These are phyloP conservation scores for Penicillium sp. DNA, from an alignment of 2,329 filamentous ascomycete species.

Conservation along the genomic window DNA sequence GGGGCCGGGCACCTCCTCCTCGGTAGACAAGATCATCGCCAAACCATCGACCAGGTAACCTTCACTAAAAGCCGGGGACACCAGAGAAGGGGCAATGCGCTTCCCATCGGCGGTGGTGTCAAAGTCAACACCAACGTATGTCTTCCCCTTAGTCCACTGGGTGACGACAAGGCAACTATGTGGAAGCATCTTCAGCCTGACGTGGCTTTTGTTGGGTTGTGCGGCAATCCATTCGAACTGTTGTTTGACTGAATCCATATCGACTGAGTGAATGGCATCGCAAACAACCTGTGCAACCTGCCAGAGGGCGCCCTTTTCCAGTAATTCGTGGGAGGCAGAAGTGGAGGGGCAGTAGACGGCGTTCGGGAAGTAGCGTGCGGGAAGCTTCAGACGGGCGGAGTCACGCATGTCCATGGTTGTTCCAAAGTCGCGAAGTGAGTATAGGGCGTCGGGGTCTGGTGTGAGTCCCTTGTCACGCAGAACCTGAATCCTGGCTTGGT, in stretches of 20 bases:
- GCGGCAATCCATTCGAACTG: slow-evolving; percentile 5
- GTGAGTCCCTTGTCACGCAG: background rate
- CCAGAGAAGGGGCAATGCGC: background rate
- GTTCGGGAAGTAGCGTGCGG: slow-evolving; percentile 1
- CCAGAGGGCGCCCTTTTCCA: background rate
- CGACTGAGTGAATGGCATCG: background rate
- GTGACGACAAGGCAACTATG: background rate
- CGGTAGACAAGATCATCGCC: slow-evolving; percentile 1
- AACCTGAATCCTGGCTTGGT: background rate
- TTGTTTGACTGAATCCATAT: background rate
- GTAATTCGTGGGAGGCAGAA: background rate
- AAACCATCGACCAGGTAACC: background rate
- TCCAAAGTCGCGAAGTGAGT: background rate
- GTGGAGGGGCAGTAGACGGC: background rate
- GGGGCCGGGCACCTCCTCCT: background rate
- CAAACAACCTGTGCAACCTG: background rate
- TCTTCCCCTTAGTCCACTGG: background rate
- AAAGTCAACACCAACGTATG: slow-evolving; percentile 2
- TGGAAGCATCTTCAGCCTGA: background rate
- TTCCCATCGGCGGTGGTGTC: background rate
- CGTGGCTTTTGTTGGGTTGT: background rate
- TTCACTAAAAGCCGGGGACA: background rate
- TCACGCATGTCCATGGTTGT: slow-evolving; percentile 3
- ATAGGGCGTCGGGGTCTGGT: background rate
- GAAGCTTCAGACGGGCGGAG: background rate